phyloP scores from a whole-genome alignment of 805 yeast species.

The Candida morakotiae region DNA sequence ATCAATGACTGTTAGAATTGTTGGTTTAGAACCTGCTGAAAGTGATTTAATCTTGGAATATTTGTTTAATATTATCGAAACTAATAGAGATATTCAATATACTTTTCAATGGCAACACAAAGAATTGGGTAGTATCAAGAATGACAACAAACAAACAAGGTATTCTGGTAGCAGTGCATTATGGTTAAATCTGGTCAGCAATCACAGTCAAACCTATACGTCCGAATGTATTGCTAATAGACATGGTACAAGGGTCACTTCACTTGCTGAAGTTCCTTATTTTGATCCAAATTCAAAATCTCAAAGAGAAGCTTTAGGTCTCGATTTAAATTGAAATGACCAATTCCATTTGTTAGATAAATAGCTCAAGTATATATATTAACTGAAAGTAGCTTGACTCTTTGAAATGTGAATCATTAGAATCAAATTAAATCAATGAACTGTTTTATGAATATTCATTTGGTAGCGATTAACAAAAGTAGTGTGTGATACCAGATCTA shows the following conservation, averaged over 20 bases:
- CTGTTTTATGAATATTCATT: too few relatives aligned
- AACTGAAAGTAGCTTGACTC: too few relatives aligned
- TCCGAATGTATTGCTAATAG: slow-evolving; percentile 42
- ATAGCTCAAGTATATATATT: too few relatives aligned
- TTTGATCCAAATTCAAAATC: slow-evolving; percentile 48
- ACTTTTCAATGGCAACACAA: slow-evolving; percentile 44
- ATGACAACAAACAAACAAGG: slow-evolving; percentile 20
- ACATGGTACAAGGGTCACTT: slow-evolving; percentile 48
- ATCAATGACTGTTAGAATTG: slow-evolving; percentile 46
- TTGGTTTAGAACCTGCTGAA: slow-evolving; percentile 51
- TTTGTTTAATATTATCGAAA: slow-evolving; percentile 43
- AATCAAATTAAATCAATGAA: too few relatives aligned
- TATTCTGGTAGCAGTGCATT: slow-evolving; percentile 49
- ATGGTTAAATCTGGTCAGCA: slow-evolving; percentile 58
- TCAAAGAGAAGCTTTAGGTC: slow-evolving; percentile 50
- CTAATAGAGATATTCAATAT: slow-evolving; percentile 52
- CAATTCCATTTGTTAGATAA: too few relatives aligned
- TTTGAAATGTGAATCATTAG: too few relatives aligned
- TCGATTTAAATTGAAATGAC: slow-evolving; percentile 11
- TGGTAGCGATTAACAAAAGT: too few relatives aligned
- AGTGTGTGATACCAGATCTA: too few relatives aligned
- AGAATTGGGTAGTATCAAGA: slow-evolving; percentile 4
- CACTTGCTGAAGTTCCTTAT: slow-evolving; percentile 52
- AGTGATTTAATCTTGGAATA: slow-evolving; percentile 44
- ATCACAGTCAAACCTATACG: slow-evolving; percentile 53